Percentiles rank a stretch among this genome's conserved stretches.
Conservation (phyloP, 768 basidiomycete genomes). For the Naematelia encephala region DNA sequence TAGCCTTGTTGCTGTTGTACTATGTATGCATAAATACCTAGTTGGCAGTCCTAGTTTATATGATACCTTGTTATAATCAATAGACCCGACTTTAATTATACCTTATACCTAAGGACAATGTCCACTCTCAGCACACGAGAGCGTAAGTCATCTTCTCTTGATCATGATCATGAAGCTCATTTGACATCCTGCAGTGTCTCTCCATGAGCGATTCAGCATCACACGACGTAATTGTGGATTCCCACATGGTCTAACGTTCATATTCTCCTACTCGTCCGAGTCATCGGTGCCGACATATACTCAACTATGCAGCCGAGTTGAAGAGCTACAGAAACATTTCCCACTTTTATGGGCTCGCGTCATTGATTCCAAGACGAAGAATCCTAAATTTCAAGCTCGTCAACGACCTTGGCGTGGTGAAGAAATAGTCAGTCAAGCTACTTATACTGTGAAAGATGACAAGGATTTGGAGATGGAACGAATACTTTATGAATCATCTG, state of each 20-base stretch:
- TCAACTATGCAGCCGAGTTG: constrained; percentile 3
- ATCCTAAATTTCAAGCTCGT: constrained; percentile 11
- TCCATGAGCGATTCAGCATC: neutral
- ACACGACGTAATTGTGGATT: neutral
- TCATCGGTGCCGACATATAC: neutral
- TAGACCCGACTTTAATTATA: too few relatives aligned
- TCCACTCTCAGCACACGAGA: neutral
- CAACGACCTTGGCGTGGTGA: neutral
- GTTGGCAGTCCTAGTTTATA: too few relatives aligned
- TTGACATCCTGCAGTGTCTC: neutral
- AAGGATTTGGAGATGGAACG: constrained; percentile 1
- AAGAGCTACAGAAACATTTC: constrained; percentile 18
- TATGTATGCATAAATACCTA: too few relatives aligned
- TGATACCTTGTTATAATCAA: too few relatives aligned
- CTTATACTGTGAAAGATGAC: neutral
- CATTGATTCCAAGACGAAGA: constrained; percentile 9
- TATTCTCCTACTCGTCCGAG: neutral
- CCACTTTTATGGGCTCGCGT: constrained; percentile 8
- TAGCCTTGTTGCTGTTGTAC: too few relatives aligned
- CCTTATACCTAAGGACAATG: too few relatives aligned
- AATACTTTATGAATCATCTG: neutral
- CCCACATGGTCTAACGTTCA: neutral
- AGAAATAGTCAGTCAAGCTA: constrained; percentile 1
- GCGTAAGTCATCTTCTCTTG: neutral
- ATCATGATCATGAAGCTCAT: neutral